Percentiles rank a stretch among this genome's conserved stretches.
Evolutionary conservation across 805 yeast genomes (phyloP).

Genomic region (Pichia cephalocereana): DNA sequence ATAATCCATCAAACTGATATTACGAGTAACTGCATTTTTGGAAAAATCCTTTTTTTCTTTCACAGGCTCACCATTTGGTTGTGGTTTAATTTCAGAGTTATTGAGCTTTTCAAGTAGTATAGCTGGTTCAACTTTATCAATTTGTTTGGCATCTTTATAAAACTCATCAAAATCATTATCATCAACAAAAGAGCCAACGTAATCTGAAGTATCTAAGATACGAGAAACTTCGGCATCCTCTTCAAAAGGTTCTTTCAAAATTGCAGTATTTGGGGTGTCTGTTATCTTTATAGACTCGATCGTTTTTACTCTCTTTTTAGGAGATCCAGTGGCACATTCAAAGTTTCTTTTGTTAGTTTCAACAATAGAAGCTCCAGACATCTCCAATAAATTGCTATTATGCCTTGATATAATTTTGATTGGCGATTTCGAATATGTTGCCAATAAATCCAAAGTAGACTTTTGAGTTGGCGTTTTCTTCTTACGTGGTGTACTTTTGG

Average conservation of each 20-base stretch:
- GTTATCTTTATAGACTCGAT: background rate
- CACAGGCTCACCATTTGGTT: no score
- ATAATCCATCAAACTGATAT: background rate
- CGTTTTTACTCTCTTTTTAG: slow-evolving; percentile 6
- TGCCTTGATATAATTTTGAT: background rate
- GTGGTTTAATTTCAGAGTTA: background rate
- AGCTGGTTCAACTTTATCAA: no score
- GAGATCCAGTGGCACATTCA: background rate
- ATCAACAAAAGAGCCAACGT: slow-evolving; percentile 6
- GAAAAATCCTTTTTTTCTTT: background rate
- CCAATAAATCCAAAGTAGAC: slow-evolving; percentile 7
- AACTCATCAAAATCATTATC: slow-evolving; percentile 1
- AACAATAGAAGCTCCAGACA: background rate
- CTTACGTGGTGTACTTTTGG: slow-evolving; percentile 7
- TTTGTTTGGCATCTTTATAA: background rate
- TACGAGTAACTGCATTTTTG: background rate
- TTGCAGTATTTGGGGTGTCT: background rate
- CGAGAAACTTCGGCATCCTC: slow-evolving; percentile 10
- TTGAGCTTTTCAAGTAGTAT: background rate
- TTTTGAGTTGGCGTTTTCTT: slow-evolving; percentile 6
- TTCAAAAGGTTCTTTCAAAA: slow-evolving; percentile 2
- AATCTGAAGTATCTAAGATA: slow-evolving; percentile 3
- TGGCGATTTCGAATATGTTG: slow-evolving; percentile 9
- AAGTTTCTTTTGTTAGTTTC: background rate
- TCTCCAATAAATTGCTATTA: background rate